These are phyloP conservation scores for Botrytis elliptica DNA, from an alignment of 2,329 filamentous ascomycete genomes.

Conservation along the genomic window DNA sequence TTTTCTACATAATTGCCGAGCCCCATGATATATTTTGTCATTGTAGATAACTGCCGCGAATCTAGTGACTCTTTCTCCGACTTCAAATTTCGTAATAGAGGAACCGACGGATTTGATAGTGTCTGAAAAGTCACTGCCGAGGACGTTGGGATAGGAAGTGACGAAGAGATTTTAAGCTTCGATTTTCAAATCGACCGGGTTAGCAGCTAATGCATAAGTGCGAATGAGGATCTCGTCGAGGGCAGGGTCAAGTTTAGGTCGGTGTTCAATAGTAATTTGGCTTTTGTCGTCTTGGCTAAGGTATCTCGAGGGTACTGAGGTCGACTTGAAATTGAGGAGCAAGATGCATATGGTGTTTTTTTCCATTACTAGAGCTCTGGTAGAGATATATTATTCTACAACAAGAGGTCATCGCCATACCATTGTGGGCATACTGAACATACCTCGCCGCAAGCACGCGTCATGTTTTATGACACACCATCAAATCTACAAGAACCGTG, in stretches of 20 bases:
- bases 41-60: background rate
- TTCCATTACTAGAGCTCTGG: too few species aligned
- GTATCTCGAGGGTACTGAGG: too few species aligned
- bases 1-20: background rate
- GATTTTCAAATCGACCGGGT: slow-evolving; percentile 42
- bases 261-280: background rate
- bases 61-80: background rate
- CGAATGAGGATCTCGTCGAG: slow-evolving; percentile 38
- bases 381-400: background rate
- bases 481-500: background rate
- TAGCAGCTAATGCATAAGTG: slow-evolving; percentile 41
- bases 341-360: too few species aligned
- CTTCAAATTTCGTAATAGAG: background rate
- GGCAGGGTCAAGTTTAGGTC: slow-evolving; percentile 32
- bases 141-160: slow-evolving; percentile 39
- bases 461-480: background rate
- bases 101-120: background rate
- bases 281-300: too few species aligned
- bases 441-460: background rate
- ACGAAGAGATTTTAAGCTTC: slow-evolving; percentile 32
- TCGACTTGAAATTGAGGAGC: too few species aligned
- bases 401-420: background rate
- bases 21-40: background rate
- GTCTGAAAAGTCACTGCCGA: background rate
- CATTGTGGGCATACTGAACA: background rate